Evolutionary conservation across 2,329 filamentous ascomycete genomes (phyloP).

Genomic region (Ilyonectria mors-panacis): DNA sequence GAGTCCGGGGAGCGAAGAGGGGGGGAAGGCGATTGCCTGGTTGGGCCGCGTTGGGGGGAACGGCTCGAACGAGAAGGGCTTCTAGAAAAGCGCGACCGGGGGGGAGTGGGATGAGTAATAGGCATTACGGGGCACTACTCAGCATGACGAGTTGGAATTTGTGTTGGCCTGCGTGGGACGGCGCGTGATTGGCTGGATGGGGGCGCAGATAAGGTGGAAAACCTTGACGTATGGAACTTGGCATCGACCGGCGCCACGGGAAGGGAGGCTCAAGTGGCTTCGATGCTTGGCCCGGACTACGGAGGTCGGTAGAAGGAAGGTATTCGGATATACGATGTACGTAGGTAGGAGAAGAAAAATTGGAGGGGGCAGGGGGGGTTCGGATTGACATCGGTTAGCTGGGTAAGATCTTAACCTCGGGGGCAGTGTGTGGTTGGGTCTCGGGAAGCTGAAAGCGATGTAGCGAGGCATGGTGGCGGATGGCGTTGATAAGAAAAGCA

Average conservation of each 20-base stretch:
- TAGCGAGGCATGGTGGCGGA: background rate
- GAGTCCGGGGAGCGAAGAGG: slow-evolving; percentile 33
- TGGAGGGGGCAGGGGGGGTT: background rate
- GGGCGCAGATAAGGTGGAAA: slow-evolving; percentile 42
- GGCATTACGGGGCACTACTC: slow-evolving; percentile 11
- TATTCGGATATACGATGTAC: background rate
- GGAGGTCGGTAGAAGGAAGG: background rate
- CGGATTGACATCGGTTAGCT: background rate
- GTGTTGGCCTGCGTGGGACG: slow-evolving; percentile 34
- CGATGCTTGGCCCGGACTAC: slow-evolving; percentile 1
- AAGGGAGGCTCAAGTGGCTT: slow-evolving; percentile 36
- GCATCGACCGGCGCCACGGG: slow-evolving; percentile 36
- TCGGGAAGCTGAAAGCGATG: background rate
- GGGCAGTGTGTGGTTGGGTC: background rate
- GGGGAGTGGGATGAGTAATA: slow-evolving; percentile 25
- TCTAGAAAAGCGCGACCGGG: slow-evolving; percentile 40
- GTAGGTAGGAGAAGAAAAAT: background rate
- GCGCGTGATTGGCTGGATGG: slow-evolving; percentile 39
- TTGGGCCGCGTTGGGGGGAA: slow-evolving; percentile 7
- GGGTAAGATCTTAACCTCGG: background rate
- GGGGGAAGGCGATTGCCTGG: slow-evolving; percentile 1
- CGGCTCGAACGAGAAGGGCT: slow-evolving; percentile 25
- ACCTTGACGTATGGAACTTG: slow-evolving; percentile 34
- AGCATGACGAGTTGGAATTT: slow-evolving; percentile 46
- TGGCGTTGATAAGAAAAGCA: slow-evolving; percentile 1